phyloP scores from a whole-genome alignment of 805 yeast species.

The Kazachstania taianensis region DNA sequence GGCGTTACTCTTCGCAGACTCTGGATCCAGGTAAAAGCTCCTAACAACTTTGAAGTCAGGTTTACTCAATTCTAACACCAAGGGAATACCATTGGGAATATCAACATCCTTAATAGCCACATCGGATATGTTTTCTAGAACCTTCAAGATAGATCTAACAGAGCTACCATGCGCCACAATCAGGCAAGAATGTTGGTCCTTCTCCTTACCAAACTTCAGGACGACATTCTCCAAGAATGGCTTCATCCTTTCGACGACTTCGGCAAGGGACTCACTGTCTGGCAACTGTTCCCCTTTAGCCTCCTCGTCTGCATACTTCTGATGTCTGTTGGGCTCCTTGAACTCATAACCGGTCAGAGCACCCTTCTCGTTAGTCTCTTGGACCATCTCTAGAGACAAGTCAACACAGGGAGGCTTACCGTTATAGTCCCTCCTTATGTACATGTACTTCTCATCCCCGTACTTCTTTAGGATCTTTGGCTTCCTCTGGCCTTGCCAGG shows the following conservation, averaged over 20 bases:
- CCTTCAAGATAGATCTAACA: conserved; percentile 63
- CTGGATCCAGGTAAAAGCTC: conserved; percentile 68
- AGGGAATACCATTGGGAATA: conserved; percentile 78
- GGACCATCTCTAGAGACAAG: conserved; percentile 27
- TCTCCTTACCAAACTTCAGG: conserved; percentile 36
- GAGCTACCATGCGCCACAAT: conserved; percentile 78
- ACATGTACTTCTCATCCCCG: conserved; percentile 68
- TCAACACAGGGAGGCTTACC: conserved; percentile 53
- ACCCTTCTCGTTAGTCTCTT: conserved; percentile 32
- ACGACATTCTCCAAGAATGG: conserved; percentile 47
- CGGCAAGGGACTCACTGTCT: conserved; percentile 59
- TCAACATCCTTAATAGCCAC: conserved; percentile 62
- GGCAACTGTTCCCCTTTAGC: conserved; percentile 41
- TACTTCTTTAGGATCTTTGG: conserved; percentile 51
- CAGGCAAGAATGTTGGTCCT: conserved; percentile 47
- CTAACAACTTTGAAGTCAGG: conserved; percentile 35
- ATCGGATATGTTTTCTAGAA: conserved; percentile 54
- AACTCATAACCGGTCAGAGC: conserved; percentile 27
- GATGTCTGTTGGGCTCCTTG: conserved; percentile 29
- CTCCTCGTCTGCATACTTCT: conserved; percentile 29
- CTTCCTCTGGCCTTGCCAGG: conserved; percentile 69
- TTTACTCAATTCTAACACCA: conserved; percentile 54
- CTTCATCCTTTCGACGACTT: conserved; percentile 57
- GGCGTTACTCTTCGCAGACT: conserved; percentile 67
- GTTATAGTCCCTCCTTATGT: conserved; percentile 67